phyloP scores from a whole-genome alignment of 2,329 filamentous ascomycete species.

The Periconia macrospinosa region DNA sequence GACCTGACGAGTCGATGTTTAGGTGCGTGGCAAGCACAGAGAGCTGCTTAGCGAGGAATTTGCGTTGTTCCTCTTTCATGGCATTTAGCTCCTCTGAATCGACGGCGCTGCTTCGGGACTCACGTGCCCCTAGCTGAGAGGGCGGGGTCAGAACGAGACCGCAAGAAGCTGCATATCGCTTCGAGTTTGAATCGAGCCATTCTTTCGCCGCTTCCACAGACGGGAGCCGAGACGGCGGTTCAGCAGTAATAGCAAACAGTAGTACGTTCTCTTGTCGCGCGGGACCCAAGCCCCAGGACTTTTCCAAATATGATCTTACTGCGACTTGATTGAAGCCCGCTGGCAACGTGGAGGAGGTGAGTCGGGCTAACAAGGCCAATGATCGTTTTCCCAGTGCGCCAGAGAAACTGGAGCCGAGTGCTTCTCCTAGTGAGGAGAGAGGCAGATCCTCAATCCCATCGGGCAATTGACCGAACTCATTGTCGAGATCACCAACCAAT shows the following conservation, averaged over 20 bases:
- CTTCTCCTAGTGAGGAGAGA: slow-evolving; percentile 88
- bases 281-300: slow-evolving; percentile 82
- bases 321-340: slow-evolving; percentile 98
- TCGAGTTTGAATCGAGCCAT: slow-evolving; percentile 83
- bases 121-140: slow-evolving; percentile 69
- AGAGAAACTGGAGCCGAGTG: slow-evolving; percentile 99
- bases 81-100: slow-evolving; percentile 96
- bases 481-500: slow-evolving; percentile 94
- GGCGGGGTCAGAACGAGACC: slow-evolving; percentile 83
- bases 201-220: slow-evolving; percentile 89
- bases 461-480: slow-evolving; percentile 96
- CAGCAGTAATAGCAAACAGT: slow-evolving; percentile 86
- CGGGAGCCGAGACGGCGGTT: slow-evolving; percentile 83
- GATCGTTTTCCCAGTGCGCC: slow-evolving; percentile 97
- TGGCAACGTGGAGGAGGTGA: slow-evolving; percentile 99
- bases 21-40: slow-evolving; percentile 94
- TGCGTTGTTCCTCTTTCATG: slow-evolving; percentile 92
- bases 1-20: slow-evolving; percentile 96
- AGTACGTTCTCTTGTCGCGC: slow-evolving; percentile 92
- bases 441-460: slow-evolving; percentile 98
- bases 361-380: slow-evolving; percentile 83
- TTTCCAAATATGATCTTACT: slow-evolving; percentile 92
- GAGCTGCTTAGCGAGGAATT: slow-evolving; percentile 96
- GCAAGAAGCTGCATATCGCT: slow-evolving; percentile 84
- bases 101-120: slow-evolving; percentile 95